phyloP scores from a whole-genome alignment of 2,329 filamentous ascomycete species.

The Penicillium sp. region DNA sequence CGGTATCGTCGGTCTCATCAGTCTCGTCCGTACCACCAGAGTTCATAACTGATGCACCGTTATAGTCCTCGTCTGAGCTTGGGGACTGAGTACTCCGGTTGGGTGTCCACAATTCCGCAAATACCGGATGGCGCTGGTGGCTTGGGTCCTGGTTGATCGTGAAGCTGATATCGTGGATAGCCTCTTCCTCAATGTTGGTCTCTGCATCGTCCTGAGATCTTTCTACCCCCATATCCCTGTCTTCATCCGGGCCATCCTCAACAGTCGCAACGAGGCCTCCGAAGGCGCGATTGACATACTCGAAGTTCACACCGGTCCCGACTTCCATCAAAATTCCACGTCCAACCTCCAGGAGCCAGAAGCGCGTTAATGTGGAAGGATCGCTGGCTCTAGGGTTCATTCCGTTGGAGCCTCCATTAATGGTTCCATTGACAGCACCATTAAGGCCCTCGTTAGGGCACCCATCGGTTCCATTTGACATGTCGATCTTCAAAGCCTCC shows the following conservation, averaged over 20 bases:
- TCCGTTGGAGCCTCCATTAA: conserved; percentile 23
- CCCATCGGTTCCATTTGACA: conserved; percentile 58
- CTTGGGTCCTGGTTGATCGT: conserved; percentile 9
- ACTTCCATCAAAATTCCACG: conserved; percentile 64
- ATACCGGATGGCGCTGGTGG: neutral
- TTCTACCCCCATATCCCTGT: conserved; percentile 49
- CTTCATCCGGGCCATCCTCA: conserved; percentile 38
- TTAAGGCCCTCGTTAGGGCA: conserved; percentile 38
- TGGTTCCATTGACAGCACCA: neutral
- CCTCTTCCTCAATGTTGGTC: conserved; percentile 51
- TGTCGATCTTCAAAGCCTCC: conserved; percentile 55
- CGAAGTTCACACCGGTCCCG: conserved; percentile 60
- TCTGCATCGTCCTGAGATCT: conserved; percentile 55
- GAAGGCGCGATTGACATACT: conserved; percentile 64
- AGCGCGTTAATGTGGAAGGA: conserved; percentile 43
- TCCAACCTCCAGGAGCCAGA: conserved; percentile 66
- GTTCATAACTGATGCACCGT: conserved; percentile 29
- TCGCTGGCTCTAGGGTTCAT: conserved; percentile 39
- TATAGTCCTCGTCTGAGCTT: conserved; percentile 19
- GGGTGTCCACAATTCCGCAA: conserved; percentile 32
- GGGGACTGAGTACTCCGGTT: conserved; percentile 27
- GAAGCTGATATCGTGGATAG: conserved; percentile 36
- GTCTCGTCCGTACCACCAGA: conserved; percentile 6
- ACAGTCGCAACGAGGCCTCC: conserved; percentile 60
- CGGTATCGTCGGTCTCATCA: conserved; percentile 14